Percentiles rank a stretch among this genome's conserved stretches.
These are phyloP conservation scores for Hygrocybe coccinea DNA, from an alignment of 768 basidiomycete species.

Conservation along the genomic window DNA sequence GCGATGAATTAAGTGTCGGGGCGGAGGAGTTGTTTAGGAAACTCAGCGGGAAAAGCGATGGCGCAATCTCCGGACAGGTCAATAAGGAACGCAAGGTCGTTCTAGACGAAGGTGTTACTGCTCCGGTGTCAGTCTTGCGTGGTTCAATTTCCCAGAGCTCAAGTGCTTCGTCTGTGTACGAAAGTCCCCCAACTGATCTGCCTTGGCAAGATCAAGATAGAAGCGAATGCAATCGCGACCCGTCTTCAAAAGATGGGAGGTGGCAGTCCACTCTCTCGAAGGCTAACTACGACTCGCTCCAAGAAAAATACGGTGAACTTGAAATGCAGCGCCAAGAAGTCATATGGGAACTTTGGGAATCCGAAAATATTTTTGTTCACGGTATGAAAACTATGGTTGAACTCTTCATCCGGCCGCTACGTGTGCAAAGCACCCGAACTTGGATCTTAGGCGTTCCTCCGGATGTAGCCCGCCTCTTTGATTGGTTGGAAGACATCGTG, in stretches of 20 bases:
- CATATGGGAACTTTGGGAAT: constrained; percentile 61
- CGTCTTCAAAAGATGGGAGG: constrained; percentile 8
- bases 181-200: constrained; percentile 2
- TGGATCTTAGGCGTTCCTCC: constrained; percentile 82
- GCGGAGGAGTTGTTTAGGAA: constrained; percentile 46
- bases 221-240: background rate
- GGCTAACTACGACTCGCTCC: constrained; percentile 33
- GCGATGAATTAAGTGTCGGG: constrained; percentile 39
- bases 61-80: background rate
- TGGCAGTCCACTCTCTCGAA: constrained; percentile 34
- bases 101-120: background rate
- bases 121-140: background rate
- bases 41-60: constrained; percentile 24
- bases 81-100: no score
- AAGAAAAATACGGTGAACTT: constrained; percentile 37
- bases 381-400: constrained; percentile 60
- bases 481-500: constrained; percentile 85
- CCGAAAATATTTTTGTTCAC: constrained; percentile 65
- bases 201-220: background rate
- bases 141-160: constrained; percentile 8
- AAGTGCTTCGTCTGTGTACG: constrained; percentile 19
- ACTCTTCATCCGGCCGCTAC: constrained; percentile 75
- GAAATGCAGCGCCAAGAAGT: constrained; percentile 64
- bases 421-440: constrained; percentile 57
- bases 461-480: constrained; percentile 67